A percentile compares a stretch with the other conserved stretches of the same genome.
These are phyloP conservation scores for Trametopsis cervina DNA, from an alignment of 768 basidiomycete genomes.

Conservation along the genomic window DNA sequence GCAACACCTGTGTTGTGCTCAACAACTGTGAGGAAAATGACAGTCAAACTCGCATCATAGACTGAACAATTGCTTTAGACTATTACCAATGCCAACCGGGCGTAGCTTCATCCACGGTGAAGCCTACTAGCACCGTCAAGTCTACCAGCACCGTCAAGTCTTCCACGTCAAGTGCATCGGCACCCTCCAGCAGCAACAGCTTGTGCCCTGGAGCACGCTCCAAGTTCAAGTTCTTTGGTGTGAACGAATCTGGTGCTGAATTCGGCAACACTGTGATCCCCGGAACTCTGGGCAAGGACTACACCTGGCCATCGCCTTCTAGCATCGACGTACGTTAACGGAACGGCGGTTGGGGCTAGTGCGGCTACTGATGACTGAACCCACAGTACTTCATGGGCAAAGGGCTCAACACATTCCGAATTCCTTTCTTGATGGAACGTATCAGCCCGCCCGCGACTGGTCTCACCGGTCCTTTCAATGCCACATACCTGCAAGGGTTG, in stretches of 20 bases:
- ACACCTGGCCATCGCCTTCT: constrained; percentile 41
- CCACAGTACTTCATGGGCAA: constrained; percentile 41
- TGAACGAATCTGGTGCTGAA: constrained; percentile 57
- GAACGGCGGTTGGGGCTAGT: neutral
- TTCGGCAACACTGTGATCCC: constrained; percentile 46
- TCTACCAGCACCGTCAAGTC: constrained; percentile 21
- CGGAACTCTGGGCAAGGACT: constrained; percentile 35
- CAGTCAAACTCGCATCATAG: neutral
- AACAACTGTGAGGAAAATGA: constrained; percentile 34
- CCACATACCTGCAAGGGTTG: constrained; percentile 44
- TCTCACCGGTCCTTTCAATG: constrained; percentile 45
- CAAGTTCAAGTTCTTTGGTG: constrained; percentile 59
- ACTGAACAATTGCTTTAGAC: constrained; percentile 21
- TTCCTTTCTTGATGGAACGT: constrained; percentile 55
- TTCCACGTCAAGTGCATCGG: constrained; percentile 22
- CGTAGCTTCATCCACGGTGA: constrained; percentile 23
- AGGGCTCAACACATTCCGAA: constrained; percentile 58
- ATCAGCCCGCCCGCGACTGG: constrained; percentile 45
- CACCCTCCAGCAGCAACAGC: constrained; percentile 22
- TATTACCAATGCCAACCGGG: constrained; percentile 44
- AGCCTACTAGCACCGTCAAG: constrained; percentile 19
- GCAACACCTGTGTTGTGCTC: constrained; percentile 31
- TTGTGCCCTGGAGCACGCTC: constrained; percentile 35
- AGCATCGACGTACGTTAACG: constrained; percentile 30
- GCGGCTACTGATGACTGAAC: neutral